Conservation (phyloP, 805 yeast species). For the Yamadazyma philogaea region DNA sequence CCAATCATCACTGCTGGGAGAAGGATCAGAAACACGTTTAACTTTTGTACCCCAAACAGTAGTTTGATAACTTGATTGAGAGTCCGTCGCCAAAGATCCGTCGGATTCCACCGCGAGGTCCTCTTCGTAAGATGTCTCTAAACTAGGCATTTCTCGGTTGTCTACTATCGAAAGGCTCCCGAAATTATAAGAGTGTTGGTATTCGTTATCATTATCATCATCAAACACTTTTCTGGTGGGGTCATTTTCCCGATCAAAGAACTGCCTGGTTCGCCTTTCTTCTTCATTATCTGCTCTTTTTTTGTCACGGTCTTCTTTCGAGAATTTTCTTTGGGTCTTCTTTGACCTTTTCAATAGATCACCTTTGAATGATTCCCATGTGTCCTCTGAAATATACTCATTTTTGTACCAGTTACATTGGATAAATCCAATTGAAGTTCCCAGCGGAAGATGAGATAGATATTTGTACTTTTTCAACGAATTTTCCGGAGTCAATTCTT, state of each 20-base stretch:
- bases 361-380: constrained; percentile 45
- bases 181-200: constrained; percentile 18
- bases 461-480: constrained; percentile 63
- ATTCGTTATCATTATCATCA: constrained; percentile 19
- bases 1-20: constrained; percentile 36
- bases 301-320: constrained; percentile 60
- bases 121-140: constrained; percentile 13
- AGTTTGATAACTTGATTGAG: constrained; percentile 27
- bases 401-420: constrained; percentile 76
- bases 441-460: constrained; percentile 76
- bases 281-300: constrained; percentile 54
- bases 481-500: constrained; percentile 59
- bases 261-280: constrained; percentile 56
- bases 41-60: constrained; percentile 80
- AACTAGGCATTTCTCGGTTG: constrained; percentile 34
- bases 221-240: not conserved
- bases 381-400: constrained; percentile 29
- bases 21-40: constrained; percentile 29
- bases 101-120: constrained; percentile 8
- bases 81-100: not conserved
- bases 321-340: constrained; percentile 44
- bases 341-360: constrained; percentile 60
- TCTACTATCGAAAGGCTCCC: constrained; percentile 39
- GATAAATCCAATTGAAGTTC: constrained; percentile 77
- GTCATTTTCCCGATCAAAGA: constrained; percentile 56